Conservation (phyloP, 2,329 filamentous ascomycete species). For the Stagonosporopsis rhizophila region DNA sequence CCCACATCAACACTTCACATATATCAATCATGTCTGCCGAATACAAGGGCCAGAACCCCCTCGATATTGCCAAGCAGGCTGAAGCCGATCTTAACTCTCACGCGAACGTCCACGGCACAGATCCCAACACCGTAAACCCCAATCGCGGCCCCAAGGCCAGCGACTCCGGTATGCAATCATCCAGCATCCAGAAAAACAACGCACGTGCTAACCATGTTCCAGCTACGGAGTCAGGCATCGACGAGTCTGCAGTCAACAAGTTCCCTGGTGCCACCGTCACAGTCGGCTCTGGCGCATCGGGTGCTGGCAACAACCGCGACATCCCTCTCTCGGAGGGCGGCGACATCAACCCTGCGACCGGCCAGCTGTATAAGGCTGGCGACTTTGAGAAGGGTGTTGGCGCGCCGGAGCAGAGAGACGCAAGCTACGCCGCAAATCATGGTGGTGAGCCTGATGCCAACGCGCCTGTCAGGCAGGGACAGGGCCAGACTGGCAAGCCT, state of each 20-base stretch:
- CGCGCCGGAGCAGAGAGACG: slow-evolving; percentile 56
- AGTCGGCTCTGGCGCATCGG: slow-evolving; percentile 54
- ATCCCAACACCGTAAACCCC: slow-evolving; percentile 22
- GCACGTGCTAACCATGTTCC: not conserved
- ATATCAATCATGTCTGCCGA: slow-evolving; percentile 52
- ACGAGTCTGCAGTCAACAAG: slow-evolving; percentile 49
- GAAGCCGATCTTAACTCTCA: slow-evolving; percentile 58
- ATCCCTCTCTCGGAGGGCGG: slow-evolving; percentile 58
- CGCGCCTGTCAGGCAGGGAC: slow-evolving; percentile 48
- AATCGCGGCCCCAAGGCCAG: slow-evolving; percentile 26
- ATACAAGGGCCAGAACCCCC: slow-evolving; percentile 52
- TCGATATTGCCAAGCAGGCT: slow-evolving; percentile 56
- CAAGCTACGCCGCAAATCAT: slow-evolving; percentile 47
- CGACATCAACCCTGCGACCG: slow-evolving; percentile 49
- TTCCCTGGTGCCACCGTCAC: slow-evolving; percentile 56
- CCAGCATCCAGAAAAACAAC: not conserved
- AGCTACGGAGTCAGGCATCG: slow-evolving; percentile 58
- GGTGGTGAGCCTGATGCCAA: slow-evolving; percentile 52
- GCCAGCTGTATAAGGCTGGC: slow-evolving; percentile 54
- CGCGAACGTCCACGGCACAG: slow-evolving; percentile 48
- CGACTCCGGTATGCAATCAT: slow-evolving; percentile 47
- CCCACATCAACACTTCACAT: not conserved
- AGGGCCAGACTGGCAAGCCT: slow-evolving; percentile 15
- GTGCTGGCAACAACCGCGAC: slow-evolving; percentile 56
- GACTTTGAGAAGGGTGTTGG: slow-evolving; percentile 57